Percentiles rank a stretch among this genome's conserved stretches.
These are phyloP conservation scores for Syncephalastrum sp. DNA, from an alignment of 371 early-diverging fungal species.

Conservation along the genomic window DNA sequence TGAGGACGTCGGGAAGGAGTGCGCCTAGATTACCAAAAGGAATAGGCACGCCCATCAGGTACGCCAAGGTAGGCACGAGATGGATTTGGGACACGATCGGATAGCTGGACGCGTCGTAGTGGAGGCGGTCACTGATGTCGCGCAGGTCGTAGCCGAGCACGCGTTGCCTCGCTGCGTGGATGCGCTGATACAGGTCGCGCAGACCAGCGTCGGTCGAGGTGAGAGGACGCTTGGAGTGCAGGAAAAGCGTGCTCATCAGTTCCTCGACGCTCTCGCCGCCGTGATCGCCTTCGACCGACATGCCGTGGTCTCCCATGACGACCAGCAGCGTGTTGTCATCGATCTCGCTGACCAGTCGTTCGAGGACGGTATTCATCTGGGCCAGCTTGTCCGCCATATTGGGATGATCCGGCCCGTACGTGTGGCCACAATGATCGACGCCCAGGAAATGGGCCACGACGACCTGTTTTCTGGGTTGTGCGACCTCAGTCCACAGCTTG, in stretches of 20 bases:
- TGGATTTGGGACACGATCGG: slow-evolving; percentile 79
- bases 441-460: slow-evolving; percentile 91
- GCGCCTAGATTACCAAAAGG: slow-evolving; percentile 86
- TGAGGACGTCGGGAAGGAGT: slow-evolving; percentile 72
- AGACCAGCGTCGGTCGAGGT: slow-evolving; percentile 12
- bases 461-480: slow-evolving; percentile 61
- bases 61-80: slow-evolving; percentile 75
- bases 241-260: slow-evolving; percentile 80
- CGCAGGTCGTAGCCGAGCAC: slow-evolving; percentile 25
- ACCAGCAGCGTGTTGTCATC: slow-evolving; percentile 87
- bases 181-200: slow-evolving; percentile 15
- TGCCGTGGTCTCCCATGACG: slow-evolving; percentile 99
- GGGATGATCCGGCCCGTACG: slow-evolving; percentile 85
- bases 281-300: slow-evolving; percentile 98
- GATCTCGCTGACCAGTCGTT: slow-evolving; percentile 64
- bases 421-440: slow-evolving; percentile 97
- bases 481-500: slow-evolving; percentile 47
- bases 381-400: slow-evolving; percentile 81
- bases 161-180: slow-evolving; percentile 21
- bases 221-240: slow-evolving; percentile 63
- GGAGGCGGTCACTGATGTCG: slow-evolving; percentile 16
- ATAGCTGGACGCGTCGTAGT: slow-evolving; percentile 25
- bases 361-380: slow-evolving; percentile 83
- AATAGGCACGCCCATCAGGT: slow-evolving; percentile 73
- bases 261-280: slow-evolving; percentile 95